Evolutionary conservation across 2,329 filamentous ascomycete genomes (phyloP), one percentile per base, ranked within the genome.

Genomic region (Paraconiothyrium sp.): DNA sequence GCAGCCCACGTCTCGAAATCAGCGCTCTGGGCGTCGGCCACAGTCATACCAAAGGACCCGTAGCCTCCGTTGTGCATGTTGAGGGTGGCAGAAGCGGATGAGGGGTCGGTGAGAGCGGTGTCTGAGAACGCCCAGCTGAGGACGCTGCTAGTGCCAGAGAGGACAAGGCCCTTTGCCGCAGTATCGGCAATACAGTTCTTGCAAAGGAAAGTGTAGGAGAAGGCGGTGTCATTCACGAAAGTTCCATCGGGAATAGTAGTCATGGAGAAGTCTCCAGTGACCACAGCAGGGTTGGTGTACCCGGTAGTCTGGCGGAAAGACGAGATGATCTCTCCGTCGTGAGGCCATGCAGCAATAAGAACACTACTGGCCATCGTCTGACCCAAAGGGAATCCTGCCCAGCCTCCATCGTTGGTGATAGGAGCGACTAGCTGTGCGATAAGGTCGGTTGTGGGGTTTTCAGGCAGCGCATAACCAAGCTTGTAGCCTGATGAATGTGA

Each of bases 171-270:
- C 1, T 30, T 14, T 30, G n/a, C 50, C 4, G 66, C 70, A 60
- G 72, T 69, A 16, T 68, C 63, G 44, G 69, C 72, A 47, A 80
- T 72, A 56, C 76, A 79, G 39, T 73, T 74, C 16, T 69, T 74
- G 71, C 85, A 88, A 35, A 87, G 79, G 73, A 86, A 87, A 1
- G 85, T 87, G 66, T 84, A 86, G 7, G 83, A 83, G 65, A 83
- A 83, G 54, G 85, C 83, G 1, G 84, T 86, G 57, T 78, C 77
- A 77, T 86, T 87, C 59, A 85, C 74, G 9, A 80, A 85, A 0
- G 84, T 85, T 34, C 84, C 84, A 14, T 83, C 80, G 20, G 82
- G 76, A 60, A 86, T 86, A 2, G 83, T 80, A 5, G 71, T 72
- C 55, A 83, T 67, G 11, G 77, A 76, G 51, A 81, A 78, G 46